Conservation (phyloP, 768 basidiomycete species). For the Pleurotus djamor region DNA sequence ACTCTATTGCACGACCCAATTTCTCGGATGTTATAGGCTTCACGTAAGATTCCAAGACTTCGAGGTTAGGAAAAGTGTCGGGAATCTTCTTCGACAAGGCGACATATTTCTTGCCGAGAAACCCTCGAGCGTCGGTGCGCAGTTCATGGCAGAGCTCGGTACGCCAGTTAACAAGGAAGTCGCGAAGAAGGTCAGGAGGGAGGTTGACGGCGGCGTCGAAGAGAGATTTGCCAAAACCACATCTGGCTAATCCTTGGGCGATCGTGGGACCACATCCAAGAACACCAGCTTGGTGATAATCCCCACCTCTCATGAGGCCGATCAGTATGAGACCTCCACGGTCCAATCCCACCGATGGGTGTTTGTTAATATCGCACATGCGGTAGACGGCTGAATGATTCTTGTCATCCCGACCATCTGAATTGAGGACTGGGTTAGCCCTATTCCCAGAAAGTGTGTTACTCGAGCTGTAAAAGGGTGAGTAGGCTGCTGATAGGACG, state of each 20-base stretch:
- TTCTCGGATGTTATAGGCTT: slow-evolving; percentile 75
- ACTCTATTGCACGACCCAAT: slow-evolving; percentile 36
- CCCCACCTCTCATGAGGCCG: slow-evolving; percentile 85
- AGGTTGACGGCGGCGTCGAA: slow-evolving; percentile 55
- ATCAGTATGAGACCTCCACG: slow-evolving; percentile 77
- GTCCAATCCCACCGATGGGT: slow-evolving; percentile 41
- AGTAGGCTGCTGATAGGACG: slow-evolving; percentile 10
- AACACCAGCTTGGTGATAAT: slow-evolving; percentile 78
- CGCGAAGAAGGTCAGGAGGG: slow-evolving; percentile 37
- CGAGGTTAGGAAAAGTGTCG: slow-evolving; percentile 67
- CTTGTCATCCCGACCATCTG: slow-evolving; percentile 71
- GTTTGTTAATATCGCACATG: slow-evolving; percentile 32
- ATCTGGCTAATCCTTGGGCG: slow-evolving; percentile 76
- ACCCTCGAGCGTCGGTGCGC: slow-evolving; percentile 62
- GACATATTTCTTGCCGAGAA: slow-evolving; percentile 61
- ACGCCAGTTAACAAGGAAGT: slow-evolving; percentile 65
- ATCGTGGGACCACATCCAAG: slow-evolving; percentile 66
- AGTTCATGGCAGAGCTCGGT: slow-evolving; percentile 61
- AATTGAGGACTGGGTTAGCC: slow-evolving; percentile 58
- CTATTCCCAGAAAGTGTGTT: slow-evolving; percentile 73
- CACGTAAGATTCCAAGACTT: slow-evolving; percentile 75
- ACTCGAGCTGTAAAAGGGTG: slow-evolving; percentile 47
- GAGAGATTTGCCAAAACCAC: slow-evolving; percentile 76
- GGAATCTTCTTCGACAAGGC: slow-evolving; percentile 65
- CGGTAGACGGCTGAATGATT: slow-evolving; percentile 57